Evolutionary conservation across 2,329 filamentous ascomycete species (phyloP).

Genomic region (Pseudogymnoascus sp.): DNA sequence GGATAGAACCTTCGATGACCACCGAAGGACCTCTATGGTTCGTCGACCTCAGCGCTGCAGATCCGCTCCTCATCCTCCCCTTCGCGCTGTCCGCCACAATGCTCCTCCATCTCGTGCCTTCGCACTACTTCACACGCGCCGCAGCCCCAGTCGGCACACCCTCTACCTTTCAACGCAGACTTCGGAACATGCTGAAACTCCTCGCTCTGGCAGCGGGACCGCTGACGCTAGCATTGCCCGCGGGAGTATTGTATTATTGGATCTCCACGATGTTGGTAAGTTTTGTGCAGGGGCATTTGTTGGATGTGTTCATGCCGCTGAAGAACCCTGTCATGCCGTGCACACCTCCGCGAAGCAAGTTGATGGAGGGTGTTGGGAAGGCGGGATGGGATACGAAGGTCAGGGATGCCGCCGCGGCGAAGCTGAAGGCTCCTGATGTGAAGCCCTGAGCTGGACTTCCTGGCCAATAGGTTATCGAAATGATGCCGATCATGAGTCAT

Average conservation of each 20-base stretch:
- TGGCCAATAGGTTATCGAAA: background rate
- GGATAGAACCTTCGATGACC: slow-evolving; percentile 44
- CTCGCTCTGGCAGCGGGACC: slow-evolving; percentile 38
- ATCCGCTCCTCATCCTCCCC: slow-evolving; percentile 45
- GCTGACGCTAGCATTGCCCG: slow-evolving; percentile 35
- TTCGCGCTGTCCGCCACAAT: slow-evolving; percentile 43
- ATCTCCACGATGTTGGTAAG: slow-evolving; percentile 39
- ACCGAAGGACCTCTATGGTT: slow-evolving; percentile 58
- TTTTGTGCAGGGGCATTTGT: slow-evolving; percentile 34
- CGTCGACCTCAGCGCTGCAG: slow-evolving; percentile 47
- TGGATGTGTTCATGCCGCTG: slow-evolving; percentile 37
- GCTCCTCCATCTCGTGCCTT: slow-evolving; percentile 39
- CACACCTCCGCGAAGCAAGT: slow-evolving; percentile 12
- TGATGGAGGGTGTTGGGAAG: background rate
- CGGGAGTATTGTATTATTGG: slow-evolving; percentile 45
- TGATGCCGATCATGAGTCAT: slow-evolving; percentile 2
- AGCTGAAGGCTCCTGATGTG: background rate
- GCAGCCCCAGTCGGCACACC: slow-evolving; percentile 10
- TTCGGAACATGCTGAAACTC: slow-evolving; percentile 32
- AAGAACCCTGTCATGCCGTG: slow-evolving; percentile 30
- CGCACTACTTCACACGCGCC: slow-evolving; percentile 15
- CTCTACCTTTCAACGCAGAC: slow-evolving; percentile 22
- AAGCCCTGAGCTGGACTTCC: background rate
- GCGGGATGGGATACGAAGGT: background rate
- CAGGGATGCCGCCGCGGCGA: background rate